Percentiles rank a stretch among this genome's conserved stretches.
These are phyloP conservation scores for Fusarium sp. DNA, from an alignment of 2,329 filamentous ascomycete genomes.

Conservation along the genomic window DNA sequence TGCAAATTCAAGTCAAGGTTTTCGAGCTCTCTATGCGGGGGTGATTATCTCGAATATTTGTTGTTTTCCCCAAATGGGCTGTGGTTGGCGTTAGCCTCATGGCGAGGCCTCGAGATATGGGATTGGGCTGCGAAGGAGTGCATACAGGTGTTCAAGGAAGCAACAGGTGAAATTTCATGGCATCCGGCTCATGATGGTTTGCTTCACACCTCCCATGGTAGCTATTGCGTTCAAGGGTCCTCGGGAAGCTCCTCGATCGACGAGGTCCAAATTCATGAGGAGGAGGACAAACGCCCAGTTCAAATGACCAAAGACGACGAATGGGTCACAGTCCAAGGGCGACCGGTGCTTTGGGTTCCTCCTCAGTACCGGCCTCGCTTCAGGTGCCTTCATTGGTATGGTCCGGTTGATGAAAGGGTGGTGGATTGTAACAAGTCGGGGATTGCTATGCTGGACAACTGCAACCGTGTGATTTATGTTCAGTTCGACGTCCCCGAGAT, in stretches of 20 bases:
- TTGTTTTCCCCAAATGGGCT: neutral
- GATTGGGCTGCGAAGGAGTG: neutral
- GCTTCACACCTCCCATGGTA: neutral
- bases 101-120: neutral
- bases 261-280: fast-evolving
- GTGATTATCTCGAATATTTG: neutral
- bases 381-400: fast-evolving
- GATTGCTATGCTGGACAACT: neutral
- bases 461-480: neutral
- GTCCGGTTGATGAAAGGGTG: neutral
- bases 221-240: neutral
- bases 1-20: neutral
- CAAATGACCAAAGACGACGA: neutral
- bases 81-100: neutral
- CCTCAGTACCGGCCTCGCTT: neutral
- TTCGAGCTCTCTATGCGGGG: neutral
- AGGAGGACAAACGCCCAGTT: neutral
- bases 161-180: neutral
- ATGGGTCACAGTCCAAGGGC: neutral
- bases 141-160: neutral
- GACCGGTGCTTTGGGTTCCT: neutral
- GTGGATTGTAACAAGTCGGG: neutral
- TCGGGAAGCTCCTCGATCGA: neutral
- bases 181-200: neutral
- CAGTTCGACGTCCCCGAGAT: neutral